These are phyloP conservation scores for Xeromyces bisporus DNA, from an alignment of 495 filamentous ascomycete species.

Conservation along the genomic window DNA sequence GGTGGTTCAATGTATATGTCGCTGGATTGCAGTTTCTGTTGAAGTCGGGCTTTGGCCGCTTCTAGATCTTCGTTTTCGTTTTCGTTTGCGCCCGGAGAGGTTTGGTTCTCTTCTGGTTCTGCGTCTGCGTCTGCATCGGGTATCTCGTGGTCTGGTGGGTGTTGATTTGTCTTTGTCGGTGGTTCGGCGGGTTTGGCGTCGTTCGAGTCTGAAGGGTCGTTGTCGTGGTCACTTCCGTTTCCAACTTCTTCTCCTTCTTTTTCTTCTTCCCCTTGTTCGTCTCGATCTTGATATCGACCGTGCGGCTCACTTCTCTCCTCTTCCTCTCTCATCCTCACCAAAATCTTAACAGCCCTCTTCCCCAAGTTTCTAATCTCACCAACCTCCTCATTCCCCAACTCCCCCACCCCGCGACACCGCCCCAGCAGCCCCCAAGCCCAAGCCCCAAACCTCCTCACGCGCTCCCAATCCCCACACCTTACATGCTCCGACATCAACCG, in stretches of 20 bases:
- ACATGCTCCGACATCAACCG: conserved; percentile 26
- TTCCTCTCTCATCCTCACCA: conserved; percentile 27
- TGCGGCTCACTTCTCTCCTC: conserved; percentile 11
- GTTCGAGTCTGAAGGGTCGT: too few species aligned
- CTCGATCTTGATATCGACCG: conserved; percentile 10
- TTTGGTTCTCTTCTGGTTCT: too few species aligned
- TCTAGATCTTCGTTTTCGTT: conserved; percentile 26
- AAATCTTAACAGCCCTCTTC: conserved; percentile 28
- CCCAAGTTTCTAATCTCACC: conserved; percentile 31
- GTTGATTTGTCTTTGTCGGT: too few species aligned
- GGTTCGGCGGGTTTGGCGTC: too few species aligned
- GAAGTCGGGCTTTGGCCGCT: conserved; percentile 40
- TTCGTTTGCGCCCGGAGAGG: conserved; percentile 7
- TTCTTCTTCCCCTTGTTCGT: conserved; percentile 8
- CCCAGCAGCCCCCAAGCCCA: conserved; percentile 36
- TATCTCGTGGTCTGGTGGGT: not conserved
- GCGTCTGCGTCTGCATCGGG: conserved; percentile 1
- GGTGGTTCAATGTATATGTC: conserved; percentile 4
- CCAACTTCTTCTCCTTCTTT: not conserved
- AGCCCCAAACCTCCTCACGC: conserved; percentile 31
- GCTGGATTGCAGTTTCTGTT: conserved; percentile 25
- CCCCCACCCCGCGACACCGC: conserved; percentile 30
- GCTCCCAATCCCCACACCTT: conserved; percentile 21
- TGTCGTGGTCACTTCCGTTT: too few species aligned
- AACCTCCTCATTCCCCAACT: conserved; percentile 33